A percentile compares a stretch with the other conserved stretches of the same genome.
phyloP scores from a whole-genome alignment of 2,329 filamentous ascomycete species.

The Didymella pomorum region DNA sequence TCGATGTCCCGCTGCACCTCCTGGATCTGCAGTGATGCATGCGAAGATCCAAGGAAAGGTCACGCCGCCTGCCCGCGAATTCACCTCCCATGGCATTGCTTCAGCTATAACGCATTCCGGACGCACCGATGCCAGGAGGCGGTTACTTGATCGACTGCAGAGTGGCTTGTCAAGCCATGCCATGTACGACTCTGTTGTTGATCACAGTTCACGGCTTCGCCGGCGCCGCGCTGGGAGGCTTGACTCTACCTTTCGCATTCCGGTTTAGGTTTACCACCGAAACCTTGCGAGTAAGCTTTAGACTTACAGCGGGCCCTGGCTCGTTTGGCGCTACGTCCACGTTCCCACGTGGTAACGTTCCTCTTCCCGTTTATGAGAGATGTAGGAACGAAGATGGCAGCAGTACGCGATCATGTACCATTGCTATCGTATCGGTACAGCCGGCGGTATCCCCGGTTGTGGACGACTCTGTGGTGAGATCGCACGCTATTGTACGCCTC shows the following conservation, averaged over 20 bases:
- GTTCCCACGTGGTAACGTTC: constrained; percentile 8
- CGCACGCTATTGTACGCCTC: not conserved
- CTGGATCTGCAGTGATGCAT: not conserved
- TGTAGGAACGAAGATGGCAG: not conserved
- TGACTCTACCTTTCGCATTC: constrained; percentile 3
- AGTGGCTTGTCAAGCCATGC: not conserved
- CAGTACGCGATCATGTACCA: not conserved
- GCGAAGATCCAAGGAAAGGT: not conserved
- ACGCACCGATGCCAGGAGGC: not conserved
- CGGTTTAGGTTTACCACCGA: not conserved
- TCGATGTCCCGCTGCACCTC: not conserved
- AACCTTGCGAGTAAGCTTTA: constrained; percentile 12
- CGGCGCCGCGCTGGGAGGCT: constrained; percentile 4
- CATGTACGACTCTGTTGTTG: not conserved
- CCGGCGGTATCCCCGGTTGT: not conserved
- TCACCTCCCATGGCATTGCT: not conserved
- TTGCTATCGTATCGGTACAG: not conserved
- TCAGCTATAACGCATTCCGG: not conserved
- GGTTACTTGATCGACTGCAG: not conserved
- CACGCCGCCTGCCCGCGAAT: not conserved
- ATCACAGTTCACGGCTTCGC: not conserved
- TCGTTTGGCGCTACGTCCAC: not conserved
- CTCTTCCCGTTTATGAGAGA: not conserved
- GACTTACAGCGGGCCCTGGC: constrained; percentile 9
- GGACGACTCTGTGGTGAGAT: not conserved